phyloP scores from a whole-genome alignment of 129 eudicot genomes.

The Lactuca saligna region DNA sequence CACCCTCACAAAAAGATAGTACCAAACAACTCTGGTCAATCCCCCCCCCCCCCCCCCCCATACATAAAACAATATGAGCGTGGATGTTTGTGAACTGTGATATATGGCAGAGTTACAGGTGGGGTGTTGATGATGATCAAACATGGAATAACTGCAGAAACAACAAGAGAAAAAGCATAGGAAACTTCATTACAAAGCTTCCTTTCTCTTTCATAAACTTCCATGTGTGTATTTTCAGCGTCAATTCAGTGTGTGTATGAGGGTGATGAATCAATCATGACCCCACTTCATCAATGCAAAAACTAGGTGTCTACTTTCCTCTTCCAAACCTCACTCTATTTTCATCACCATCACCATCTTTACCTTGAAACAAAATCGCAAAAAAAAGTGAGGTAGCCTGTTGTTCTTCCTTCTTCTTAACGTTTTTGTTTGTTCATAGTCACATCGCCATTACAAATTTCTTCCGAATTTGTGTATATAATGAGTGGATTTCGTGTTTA shows the following conservation, averaged over 20 bases:
- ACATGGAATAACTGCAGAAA: conserved; percentile 23
- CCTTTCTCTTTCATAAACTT: conserved; percentile 34
- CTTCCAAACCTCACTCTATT: conserved; percentile 19
- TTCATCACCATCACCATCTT: conserved; percentile 8
- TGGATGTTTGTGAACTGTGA: conserved; percentile 13
- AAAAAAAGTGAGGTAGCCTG: conserved; percentile 1
- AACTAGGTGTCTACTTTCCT: conserved; percentile 29
- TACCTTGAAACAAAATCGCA: background rate
- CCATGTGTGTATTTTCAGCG: conserved; percentile 20
- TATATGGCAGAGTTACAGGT: conserved; percentile 22
- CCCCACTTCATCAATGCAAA: conserved; percentile 33
- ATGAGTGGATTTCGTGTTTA: conserved; percentile 36
- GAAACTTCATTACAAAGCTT: conserved; percentile 34
- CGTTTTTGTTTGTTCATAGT: background rate
- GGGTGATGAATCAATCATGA: conserved; percentile 21
- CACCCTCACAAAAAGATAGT: conserved; percentile 24
- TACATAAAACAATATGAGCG: conserved; percentile 15
- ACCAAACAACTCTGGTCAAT: conserved; percentile 24
- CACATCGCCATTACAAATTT: background rate
- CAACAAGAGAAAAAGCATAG: conserved; percentile 24
- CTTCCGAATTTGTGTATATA: background rate
- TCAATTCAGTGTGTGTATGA: conserved; percentile 12
- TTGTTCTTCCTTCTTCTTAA: conserved; percentile 30
- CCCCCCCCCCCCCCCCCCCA: background rate
- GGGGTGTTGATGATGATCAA: conserved; percentile 7